phyloP scores from a whole-genome alignment of 2,329 filamentous ascomycete genomes.

The Endoconidiophora polonica region DNA sequence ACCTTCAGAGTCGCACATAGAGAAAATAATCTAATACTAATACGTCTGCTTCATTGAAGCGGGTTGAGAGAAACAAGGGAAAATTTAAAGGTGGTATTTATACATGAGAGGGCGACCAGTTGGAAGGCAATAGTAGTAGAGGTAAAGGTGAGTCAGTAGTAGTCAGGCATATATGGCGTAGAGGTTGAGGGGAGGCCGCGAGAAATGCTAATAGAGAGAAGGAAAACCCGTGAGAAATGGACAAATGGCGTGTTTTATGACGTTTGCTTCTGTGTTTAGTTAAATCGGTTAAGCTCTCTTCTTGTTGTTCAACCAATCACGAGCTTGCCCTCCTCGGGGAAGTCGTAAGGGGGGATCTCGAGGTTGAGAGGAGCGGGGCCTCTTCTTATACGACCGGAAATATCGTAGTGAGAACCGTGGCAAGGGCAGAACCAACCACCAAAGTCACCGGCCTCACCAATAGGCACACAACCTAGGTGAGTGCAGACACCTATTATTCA shows the following conservation, averaged over 20 bases:
- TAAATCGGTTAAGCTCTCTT: slow-evolving; percentile 10
- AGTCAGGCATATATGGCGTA: not conserved
- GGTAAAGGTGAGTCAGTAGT: not conserved
- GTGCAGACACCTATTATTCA: slow-evolving; percentile 74
- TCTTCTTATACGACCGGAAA: slow-evolving; percentile 95
- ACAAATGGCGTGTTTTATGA: slow-evolving; percentile 11
- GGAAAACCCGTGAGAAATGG: slow-evolving; percentile 6
- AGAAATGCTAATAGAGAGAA: slow-evolving; percentile 1
- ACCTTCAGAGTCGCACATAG: slow-evolving; percentile 3
- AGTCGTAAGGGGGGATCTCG: slow-evolving; percentile 83
- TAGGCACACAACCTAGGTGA: slow-evolving; percentile 96
- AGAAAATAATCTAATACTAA: slow-evolving; percentile 7
- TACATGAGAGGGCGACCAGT: slow-evolving; percentile 1
- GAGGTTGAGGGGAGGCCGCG: not conserved
- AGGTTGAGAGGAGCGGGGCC: slow-evolving; percentile 95
- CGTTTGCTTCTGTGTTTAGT: slow-evolving; percentile 10
- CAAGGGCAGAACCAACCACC: slow-evolving; percentile 99
- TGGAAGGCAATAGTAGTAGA: not conserved
- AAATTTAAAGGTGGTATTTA: slow-evolving; percentile 6
- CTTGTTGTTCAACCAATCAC: slow-evolving; percentile 65
- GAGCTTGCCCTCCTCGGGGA: slow-evolving; percentile 75
- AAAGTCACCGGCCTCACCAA: slow-evolving; percentile 94
- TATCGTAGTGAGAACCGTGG: slow-evolving; percentile 99
- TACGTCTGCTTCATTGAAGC: slow-evolving; percentile 6
- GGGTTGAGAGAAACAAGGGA: slow-evolving; percentile 1